Base-by-base conservation (phyloP, 2,329 filamentous ascomycete genomes). In the Metarhizium rileyi region DNA sequence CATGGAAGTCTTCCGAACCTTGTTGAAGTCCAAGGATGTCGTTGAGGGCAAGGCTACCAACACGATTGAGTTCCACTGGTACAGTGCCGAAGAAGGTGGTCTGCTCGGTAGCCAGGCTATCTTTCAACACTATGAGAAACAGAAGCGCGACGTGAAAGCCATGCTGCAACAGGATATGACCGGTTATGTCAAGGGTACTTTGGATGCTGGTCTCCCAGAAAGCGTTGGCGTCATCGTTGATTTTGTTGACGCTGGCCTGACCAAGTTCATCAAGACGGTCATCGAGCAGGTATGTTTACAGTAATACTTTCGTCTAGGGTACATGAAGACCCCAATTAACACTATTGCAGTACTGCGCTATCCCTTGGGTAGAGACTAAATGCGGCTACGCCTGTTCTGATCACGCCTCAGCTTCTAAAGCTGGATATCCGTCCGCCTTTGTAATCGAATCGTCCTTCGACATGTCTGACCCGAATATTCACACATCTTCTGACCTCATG, bases 101-200 rank as follows among this genome's bases (percentile, higher is more conserved):
- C 74, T 95, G 43, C 77, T 95, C 3, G 90, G 90, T 52, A 91
- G 86, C 60, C 90, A 95, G 66, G 90, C 87, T 49, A 87, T 97
- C 65, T 97, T 96, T 73, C 76, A 79, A 46, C 71, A 79, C 7
- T 97, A 97, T 63, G 83, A 87, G 67, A 81, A 83, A 64, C 69
- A 78, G 22, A 76, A 78, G 28, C 79, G 84, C 25, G 82, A 91
- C 56, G 77, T 97, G 66, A 94, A 91, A 71, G 91, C 91, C 30
- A 97, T 97, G 93, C 79, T 97, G 49, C 91, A 97, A 72, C 91
- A 97, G 69, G 91, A 97, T 68, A 97, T 97, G 91, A 95, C 89
- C 1, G 91, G 91, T 18, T 96, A 86, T 64, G 78, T 90, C 5
- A 81, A 90, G 64, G 84, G 83, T 60, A 95, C 90, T 0, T 70